phyloP scores from a whole-genome alignment of 1,284 basidiomycete species.

The Sporisorium graminicola region DNA sequence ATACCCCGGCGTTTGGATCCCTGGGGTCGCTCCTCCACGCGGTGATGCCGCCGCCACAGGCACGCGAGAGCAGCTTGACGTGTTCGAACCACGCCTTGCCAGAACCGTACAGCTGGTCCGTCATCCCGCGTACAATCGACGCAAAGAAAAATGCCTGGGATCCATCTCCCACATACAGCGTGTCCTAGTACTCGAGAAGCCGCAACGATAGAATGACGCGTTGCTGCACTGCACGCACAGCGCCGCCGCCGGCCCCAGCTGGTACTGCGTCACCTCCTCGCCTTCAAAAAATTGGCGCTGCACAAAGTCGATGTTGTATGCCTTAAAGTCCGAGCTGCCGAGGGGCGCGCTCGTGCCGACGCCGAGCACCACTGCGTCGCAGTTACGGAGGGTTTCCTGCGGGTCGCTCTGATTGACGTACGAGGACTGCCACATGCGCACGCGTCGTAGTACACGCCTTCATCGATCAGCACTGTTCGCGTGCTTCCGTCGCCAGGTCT shows the following conservation, averaged over 20 bases:
- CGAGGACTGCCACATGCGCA: conserved; percentile 37
- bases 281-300: conserved; percentile 30
- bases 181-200: conserved; percentile 43
- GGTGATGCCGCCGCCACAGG: conserved; percentile 36
- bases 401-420: conserved; percentile 44
- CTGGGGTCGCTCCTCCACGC: conserved; percentile 42
- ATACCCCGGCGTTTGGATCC: conserved; percentile 25
- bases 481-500: conserved; percentile 31
- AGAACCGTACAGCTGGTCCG: conserved; percentile 39
- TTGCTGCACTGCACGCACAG: conserved; percentile 27
- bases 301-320: conserved; percentile 45
- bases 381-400: conserved; percentile 10
- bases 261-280: conserved; percentile 22
- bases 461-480: conserved; percentile 32
- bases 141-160: conserved; percentile 31
- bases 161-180: conserved; percentile 19
- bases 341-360: conserved; percentile 19
- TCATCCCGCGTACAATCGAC: conserved; percentile 33
- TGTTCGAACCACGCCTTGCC: conserved; percentile 49
- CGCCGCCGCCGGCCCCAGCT: conserved; percentile 39
- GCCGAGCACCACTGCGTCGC: conserved; percentile 33
- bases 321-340: conserved; percentile 31
- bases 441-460: conserved; percentile 34
- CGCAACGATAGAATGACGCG: conserved; percentile 39
- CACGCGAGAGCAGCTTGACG: conserved; percentile 23